A percentile compares a stretch with the other conserved stretches of the same genome.
phyloP scores from a whole-genome alignment of 345 rosid species.

The Melastoma malabathricum region DNA sequence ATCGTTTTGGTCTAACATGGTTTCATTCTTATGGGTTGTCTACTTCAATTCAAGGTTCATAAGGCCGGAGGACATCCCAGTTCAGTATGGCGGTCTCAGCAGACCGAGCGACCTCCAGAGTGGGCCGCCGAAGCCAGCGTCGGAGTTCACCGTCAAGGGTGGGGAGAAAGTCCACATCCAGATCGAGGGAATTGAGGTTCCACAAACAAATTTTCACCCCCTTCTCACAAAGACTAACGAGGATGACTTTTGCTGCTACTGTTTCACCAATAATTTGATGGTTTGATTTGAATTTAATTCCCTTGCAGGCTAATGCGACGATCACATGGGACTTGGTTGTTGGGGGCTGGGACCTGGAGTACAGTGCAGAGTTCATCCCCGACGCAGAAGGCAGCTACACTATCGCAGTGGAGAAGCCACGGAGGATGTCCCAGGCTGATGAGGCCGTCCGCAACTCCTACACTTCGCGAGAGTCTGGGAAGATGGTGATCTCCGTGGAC shows the following conservation, averaged over 20 bases:
- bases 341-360: constrained; percentile 98
- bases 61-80: constrained; percentile 82
- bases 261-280: no score
- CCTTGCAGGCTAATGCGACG: constrained; percentile 58
- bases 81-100: constrained; percentile 83
- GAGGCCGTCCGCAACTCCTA: constrained; percentile 73
- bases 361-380: constrained; percentile 90
- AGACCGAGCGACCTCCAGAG: constrained; percentile 50
- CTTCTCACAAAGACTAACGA: background rate
- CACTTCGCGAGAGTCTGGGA: constrained; percentile 67
- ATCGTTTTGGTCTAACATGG: no score
- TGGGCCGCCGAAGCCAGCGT: constrained; percentile 67
- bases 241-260: background rate
- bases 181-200: constrained; percentile 94
- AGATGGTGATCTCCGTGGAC: constrained; percentile 78
- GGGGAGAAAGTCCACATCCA: constrained; percentile 97
- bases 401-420: constrained; percentile 67
- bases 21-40: background rate
- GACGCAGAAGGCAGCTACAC: constrained; percentile 63
- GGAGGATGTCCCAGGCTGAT: constrained; percentile 37
- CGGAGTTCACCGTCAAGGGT: constrained; percentile 83
- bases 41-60: constrained; percentile 40
- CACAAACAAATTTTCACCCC: background rate
- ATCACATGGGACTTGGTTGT: constrained; percentile 94
- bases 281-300: background rate